Base-by-base conservation (phyloP, 2,329 filamentous ascomycete genomes). In the Beauveria rudraprayagi region DNA sequence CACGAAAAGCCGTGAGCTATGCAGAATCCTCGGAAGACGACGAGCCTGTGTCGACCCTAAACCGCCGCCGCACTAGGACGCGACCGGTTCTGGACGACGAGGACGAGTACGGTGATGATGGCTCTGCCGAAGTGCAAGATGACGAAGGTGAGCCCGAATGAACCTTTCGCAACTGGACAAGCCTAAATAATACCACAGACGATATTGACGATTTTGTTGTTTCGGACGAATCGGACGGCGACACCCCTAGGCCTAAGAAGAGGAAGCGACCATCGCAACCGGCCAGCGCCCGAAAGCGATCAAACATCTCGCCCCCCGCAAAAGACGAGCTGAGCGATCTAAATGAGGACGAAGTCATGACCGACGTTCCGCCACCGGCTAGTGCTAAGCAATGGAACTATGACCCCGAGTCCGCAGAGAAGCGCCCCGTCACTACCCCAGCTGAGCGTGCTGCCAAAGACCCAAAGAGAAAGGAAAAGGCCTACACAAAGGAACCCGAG, bases 141-240 rank as follows among this genome's bases (percentile, higher is more conserved):
- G 85, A 86, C 65, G 85, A 86, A 70, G 84, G 83, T 86, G 73
- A 46, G 64, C 53, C 28, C 11, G 2, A 10, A 11, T 22, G 5
- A 11, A 24, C 5, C 19, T 16, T 30, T 2, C 10, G 40, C 10
- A 7, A 1, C 5, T 16, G 24, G 4, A 0, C 17, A 7, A 17
- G 17, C 14, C 24, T 17, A 24, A 37, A 19, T 2, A 65, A 67
- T 19, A 9, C 44, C 67, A 1, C 54, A 83, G 77, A 81, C 75
- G 90, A 94, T 59, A 85, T 95, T 77, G 91, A 88, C 63, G 90
- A 96, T 71, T 97, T 97, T 68, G 80, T 97, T 26, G 92, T 89
- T 5, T 86, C 89, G 0, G 92, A 97, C 68, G 91, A 95, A 47
- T 93, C 91, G 0, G 92, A 96, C 53, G 89, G 86, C 19, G 72